phyloP scores from a whole-genome alignment of 2,329 filamentous ascomycete species.

The Clonostachys byssicola region DNA sequence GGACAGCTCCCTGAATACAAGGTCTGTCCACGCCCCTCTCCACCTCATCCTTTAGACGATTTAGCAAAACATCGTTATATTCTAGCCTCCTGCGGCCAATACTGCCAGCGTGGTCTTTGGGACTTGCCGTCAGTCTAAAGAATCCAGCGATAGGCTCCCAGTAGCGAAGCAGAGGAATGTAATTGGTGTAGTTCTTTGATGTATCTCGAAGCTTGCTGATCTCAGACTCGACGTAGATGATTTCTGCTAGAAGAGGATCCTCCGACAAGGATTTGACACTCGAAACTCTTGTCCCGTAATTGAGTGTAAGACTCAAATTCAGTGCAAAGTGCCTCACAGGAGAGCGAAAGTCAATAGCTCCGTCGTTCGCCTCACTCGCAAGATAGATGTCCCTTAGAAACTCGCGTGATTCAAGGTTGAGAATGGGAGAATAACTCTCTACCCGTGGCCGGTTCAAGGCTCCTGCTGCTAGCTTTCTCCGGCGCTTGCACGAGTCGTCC shows the following conservation, averaged over 20 bases:
- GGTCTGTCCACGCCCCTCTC: slow-evolving; percentile 56
- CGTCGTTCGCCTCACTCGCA: slow-evolving; percentile 45
- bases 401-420: slow-evolving; percentile 56
- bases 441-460: slow-evolving; percentile 62
- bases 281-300: slow-evolving; percentile 52
- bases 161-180: slow-evolving; percentile 11
- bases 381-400: slow-evolving; percentile 59
- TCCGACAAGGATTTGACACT: slow-evolving; percentile 8
- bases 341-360: slow-evolving; percentile 52
- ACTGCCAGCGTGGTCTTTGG: slow-evolving; percentile 4
- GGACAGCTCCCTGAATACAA: slow-evolving; percentile 63
- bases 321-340: slow-evolving; percentile 62
- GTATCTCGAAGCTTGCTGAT: slow-evolving; percentile 11
- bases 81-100: slow-evolving; percentile 10
- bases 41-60: slow-evolving; percentile 10
- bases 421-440: slow-evolving; percentile 64
- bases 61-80: slow-evolving; percentile 10
- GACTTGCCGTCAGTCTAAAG: not conserved
- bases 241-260: slow-evolving; percentile 15
- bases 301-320: slow-evolving; percentile 59
- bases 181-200: slow-evolving; percentile 12
- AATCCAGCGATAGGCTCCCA: slow-evolving; percentile 3
- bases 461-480: slow-evolving; percentile 62
- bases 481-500: slow-evolving; percentile 63
- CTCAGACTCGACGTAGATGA: slow-evolving; percentile 12